Base-by-base conservation (phyloP, 768 basidiomycete genomes). In the Termitomyces sp. region DNA sequence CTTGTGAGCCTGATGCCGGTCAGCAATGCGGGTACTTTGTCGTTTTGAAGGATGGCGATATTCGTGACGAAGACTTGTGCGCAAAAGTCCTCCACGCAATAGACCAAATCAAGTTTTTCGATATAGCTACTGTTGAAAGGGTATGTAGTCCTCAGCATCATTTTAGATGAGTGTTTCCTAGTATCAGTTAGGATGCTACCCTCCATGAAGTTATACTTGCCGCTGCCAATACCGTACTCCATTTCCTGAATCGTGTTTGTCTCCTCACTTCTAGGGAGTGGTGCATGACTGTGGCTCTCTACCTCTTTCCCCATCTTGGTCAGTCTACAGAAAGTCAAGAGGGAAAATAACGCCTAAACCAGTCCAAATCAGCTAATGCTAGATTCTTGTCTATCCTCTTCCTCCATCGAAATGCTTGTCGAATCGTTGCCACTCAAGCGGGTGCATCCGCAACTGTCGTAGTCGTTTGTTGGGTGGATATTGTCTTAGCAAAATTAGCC, bases 381-480 rank as follows among this genome's bases (percentile, higher is more conserved):
- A 33, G 61, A 9, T 76, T 79, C 61, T 49, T 78, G 30, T 59
- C 61, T 18, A 59, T 63, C n/a, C 67, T 91, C 22, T 85, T 91
- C 61, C 73, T 74, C 39, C 78, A 82, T 57, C 76, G 88, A 58
- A 74, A 68, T 52, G 68, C 77, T 39, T 83, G 84, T 64, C 81
- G 78, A 54, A 47, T 60, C 33, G 72, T 81, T 49, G 81, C 78
- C 12, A 68, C 74, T 13, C 68, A 67, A 36, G 68, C 74, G 34
- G 42, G 69, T n/a, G 33, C 62, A 4, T 58, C 61, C 13, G 61
- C 58, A n/a, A 49, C 69, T 36, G 51, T 67, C 36, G 45, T 70
- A 11, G 67, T 75, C 13, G 60, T 85, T 54, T 89, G 83, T 64
- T 90, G 86, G 85, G 82, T 83, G 11, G 88, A 91, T 58, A 72